A percentile compares a stretch with the other conserved stretches of the same genome.
These are phyloP conservation scores for Tulasnella sp. DNA, from an alignment of 768 basidiomycete genomes.

Conservation along the genomic window DNA sequence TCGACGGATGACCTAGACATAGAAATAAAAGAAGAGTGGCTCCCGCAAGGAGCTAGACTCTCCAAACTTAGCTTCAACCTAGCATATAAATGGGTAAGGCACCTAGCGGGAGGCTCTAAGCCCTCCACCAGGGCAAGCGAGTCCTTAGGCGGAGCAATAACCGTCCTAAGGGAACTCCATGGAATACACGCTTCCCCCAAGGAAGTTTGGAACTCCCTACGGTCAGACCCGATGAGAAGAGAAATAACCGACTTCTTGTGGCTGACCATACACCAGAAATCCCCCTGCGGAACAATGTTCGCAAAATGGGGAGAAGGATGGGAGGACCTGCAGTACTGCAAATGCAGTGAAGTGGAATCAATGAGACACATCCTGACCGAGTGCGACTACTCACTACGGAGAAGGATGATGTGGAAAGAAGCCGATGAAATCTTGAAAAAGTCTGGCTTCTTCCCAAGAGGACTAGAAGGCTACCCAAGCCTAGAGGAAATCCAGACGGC, in stretches of 20 bases:
- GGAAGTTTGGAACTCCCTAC: not conserved
- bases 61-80: not conserved
- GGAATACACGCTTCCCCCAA: not conserved
- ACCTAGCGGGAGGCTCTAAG: too few species aligned
- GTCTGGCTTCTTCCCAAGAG: not conserved
- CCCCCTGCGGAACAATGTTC: constrained; percentile 14
- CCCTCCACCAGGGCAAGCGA: too few species aligned
- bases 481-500: not conserved
- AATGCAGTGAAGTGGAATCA: not conserved
- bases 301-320: constrained; percentile 22
- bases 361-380: constrained; percentile 19
- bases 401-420: not conserved
- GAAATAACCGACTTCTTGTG: constrained; percentile 26
- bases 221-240: not conserved
- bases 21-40: not conserved
- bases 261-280: not conserved
- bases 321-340: constrained; percentile 5
- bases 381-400: not conserved
- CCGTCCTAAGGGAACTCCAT: too few species aligned
- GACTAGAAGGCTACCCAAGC: not conserved
- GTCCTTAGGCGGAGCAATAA: too few species aligned
- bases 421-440: not conserved
- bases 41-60: not conserved
- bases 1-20: not conserved
- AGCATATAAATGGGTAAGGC: not conserved